A percentile compares a stretch with the other conserved stretches of the same genome.
Evolutionary conservation across 1,284 basidiomycete species (phyloP).

Genomic region (Marasmius fiardii): DNA sequence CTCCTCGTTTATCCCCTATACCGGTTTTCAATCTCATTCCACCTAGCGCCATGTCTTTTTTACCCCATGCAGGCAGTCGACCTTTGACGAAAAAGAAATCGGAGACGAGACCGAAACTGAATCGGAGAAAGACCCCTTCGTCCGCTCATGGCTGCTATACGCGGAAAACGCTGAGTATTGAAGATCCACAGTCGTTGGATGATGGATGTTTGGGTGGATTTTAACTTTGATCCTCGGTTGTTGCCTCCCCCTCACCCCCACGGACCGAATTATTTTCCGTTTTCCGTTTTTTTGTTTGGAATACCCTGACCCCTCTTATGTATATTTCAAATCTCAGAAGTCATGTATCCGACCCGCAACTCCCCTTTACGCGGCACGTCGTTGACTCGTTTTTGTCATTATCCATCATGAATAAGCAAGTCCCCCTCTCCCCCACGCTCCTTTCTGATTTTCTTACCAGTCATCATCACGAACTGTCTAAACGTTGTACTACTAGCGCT

Average conservation of each 20-base stretch:
- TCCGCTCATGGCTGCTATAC: background rate
- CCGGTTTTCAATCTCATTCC: constrained; percentile 4
- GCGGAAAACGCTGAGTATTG: background rate
- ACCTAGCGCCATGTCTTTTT: constrained; percentile 20
- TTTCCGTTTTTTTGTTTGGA: background rate
- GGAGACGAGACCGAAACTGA: constrained; percentile 18
- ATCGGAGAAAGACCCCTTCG: background rate
- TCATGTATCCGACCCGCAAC: too few species aligned
- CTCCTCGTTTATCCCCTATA: constrained; percentile 1
- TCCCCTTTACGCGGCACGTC: too few species aligned
- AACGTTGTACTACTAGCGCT: too few species aligned
- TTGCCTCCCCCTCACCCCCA: background rate
- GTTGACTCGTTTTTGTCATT: too few species aligned
- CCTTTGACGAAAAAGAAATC: constrained; percentile 25
- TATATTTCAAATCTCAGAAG: too few species aligned
- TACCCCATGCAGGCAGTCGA: constrained; percentile 18
- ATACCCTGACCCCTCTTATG: background rate
- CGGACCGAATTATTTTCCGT: background rate
- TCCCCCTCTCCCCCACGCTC: too few species aligned
- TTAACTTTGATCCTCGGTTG: background rate
- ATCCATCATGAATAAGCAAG: too few species aligned
- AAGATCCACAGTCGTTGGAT: constrained; percentile 3
- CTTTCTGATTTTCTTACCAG: too few species aligned
- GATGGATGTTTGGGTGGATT: constrained; percentile 15
- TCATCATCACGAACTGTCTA: too few species aligned